Conservation (phyloP, 345 rosid species). For the Corchorus capsularis region DNA sequence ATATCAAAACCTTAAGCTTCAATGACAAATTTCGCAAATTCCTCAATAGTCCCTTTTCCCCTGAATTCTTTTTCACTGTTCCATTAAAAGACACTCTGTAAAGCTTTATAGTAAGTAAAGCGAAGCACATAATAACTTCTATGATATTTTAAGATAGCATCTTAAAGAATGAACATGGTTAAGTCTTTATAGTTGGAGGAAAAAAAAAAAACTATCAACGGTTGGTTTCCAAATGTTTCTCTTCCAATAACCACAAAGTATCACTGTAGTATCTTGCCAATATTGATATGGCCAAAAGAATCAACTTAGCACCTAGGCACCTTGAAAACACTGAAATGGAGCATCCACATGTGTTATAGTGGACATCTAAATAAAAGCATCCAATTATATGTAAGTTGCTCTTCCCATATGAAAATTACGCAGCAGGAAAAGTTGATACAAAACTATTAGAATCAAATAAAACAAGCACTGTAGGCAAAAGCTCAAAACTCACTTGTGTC, state of each 20-base stretch:
- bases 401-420: background rate
- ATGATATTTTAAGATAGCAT: constrained; percentile 5
- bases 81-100: too few species aligned
- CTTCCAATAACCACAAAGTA: background rate
- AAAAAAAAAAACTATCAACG: background rate
- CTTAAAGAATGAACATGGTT: background rate
- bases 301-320: background rate
- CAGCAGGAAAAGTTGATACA: background rate
- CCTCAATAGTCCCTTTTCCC: background rate
- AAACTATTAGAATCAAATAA: background rate
- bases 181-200: background rate
- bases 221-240: constrained; percentile 8
- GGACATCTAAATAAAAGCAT: background rate
- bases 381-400: background rate
- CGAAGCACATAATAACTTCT: too few species aligned
- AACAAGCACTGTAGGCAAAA: constrained; percentile 8
- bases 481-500: constrained; percentile 67
- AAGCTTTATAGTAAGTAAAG: too few species aligned
- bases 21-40: background rate
- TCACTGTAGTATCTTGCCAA: background rate
- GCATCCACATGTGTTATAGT: constrained; percentile 8
- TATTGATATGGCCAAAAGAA: background rate
- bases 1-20: background rate
- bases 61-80: background rate
- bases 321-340: background rate